Base-by-base conservation (phyloP, 164 flowering plant genomes). In the Euptelea pleiosperma region DNA sequence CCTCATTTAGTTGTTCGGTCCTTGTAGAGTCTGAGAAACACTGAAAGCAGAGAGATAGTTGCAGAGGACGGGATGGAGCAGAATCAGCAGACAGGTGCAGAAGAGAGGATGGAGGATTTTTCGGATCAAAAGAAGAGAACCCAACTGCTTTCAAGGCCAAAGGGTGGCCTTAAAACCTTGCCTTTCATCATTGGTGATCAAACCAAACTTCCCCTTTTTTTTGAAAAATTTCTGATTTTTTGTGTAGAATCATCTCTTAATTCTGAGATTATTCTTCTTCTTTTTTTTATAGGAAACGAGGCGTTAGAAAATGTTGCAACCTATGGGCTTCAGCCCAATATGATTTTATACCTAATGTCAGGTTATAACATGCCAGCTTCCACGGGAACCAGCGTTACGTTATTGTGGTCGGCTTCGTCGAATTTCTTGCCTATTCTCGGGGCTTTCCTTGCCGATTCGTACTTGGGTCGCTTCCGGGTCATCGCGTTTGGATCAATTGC, bases 371-470 rank as follows among this genome's bases (percentile, higher is more conserved):
- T 84, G 52, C 42, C 31, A 0, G 11, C 1, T 3, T 76, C 79
- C 0, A 43, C 40, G 0, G 89, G 64, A 28, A 46, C 73, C 1
- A 73, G 34, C 55, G 48, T 76, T n/a, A 5, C 78, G 28, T 72
- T 72, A 55, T 1, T 70, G 25, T 81, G 84, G 83, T 16, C 37
- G 0, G 86, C 80, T 5, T 12, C 58, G 1, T 61, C 82, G 0
- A 69, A 70, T 52, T 67, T 70, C 65, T 44, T 50, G 64, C 77
- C 86, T 0, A 33, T 72, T 8, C 1, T 76, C 0, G 86, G 89
- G 0, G 86, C 84, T 55, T 79, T 79, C 55, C 55, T 81, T 5
- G 69, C 83, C 25, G 86, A 84, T 69, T 70, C 84, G 19, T 78
- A 56, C 69, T 24, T 79, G 58, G 89, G 86, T 33, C 72, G 85